Evolutionary conservation across 176 grass and related monocot genomes (phyloP).

Genomic region (Hordeum vulgare): DNA sequence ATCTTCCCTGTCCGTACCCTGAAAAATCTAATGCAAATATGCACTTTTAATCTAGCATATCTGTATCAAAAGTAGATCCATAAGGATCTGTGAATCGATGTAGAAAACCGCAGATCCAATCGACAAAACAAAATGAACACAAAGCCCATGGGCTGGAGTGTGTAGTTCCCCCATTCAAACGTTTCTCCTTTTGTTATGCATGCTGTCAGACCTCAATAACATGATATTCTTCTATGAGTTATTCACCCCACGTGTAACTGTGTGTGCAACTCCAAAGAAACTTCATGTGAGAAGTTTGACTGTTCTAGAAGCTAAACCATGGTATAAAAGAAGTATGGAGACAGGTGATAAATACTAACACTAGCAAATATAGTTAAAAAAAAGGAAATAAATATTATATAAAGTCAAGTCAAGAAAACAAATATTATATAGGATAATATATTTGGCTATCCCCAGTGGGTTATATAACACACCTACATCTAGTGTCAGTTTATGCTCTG

Average conservation of each 20-base stretch:
- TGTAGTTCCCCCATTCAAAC: neutral
- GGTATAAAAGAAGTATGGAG: neutral
- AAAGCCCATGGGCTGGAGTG: neutral
- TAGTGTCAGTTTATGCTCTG: neutral
- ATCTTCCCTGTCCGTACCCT: neutral
- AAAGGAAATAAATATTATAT: neutral
- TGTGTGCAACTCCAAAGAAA: neutral
- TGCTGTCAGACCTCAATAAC: neutral
- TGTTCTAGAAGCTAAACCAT: neutral
- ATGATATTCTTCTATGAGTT: neutral
- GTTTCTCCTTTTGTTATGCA: neutral
- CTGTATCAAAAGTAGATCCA: neutral
- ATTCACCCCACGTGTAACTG: neutral
- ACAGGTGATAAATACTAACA: neutral
- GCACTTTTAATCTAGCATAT: neutral
- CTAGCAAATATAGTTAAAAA: neutral
- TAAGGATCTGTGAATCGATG: neutral
- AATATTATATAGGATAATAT: neutral
- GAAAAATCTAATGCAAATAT: neutral
- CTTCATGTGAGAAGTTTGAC: neutral
- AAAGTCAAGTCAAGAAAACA: neutral
- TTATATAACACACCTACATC: neutral
- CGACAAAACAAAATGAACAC: neutral
- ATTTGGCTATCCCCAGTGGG: neutral
- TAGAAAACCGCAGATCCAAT: neutral